Percentiles rank a stretch among this genome's conserved stretches.
Conservation (phyloP, 2,329 filamentous ascomycete species). For the Myriosclerotinia scirpicola region DNA sequence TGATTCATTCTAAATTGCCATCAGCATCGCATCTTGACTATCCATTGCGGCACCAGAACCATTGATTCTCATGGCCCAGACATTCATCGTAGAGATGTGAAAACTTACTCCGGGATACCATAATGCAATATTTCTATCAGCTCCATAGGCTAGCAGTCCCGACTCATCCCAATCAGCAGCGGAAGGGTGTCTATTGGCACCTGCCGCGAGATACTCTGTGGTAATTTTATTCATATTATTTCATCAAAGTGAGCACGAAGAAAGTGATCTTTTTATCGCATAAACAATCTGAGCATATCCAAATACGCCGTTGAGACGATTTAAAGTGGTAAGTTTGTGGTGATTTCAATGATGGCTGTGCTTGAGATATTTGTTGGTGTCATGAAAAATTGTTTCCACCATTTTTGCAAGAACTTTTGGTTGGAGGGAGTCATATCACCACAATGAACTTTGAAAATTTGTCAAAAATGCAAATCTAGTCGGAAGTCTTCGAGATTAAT, state of each 20-base stretch:
- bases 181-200: slow-evolving; percentile 86
- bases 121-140: slow-evolving; percentile 82
- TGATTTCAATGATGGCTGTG: not conserved
- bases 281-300: not conserved
- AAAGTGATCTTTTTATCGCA: not conserved
- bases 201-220: slow-evolving; percentile 53
- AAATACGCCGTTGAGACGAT: not conserved
- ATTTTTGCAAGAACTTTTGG: slow-evolving; percentile 22
- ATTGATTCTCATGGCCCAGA: not conserved
- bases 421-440: slow-evolving; percentile 15
- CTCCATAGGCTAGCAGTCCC: slow-evolving; percentile 81
- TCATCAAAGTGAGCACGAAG: slow-evolving; percentile 15
- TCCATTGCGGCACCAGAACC: not conserved
- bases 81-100: not conserved
- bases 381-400: slow-evolving; percentile 14
- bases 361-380: slow-evolving; percentile 12
- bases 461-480: not conserved
- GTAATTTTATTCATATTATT: slow-evolving; percentile 31
- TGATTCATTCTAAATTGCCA: slow-evolving; percentile 27
- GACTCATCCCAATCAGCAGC: slow-evolving; percentile 84
- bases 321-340: not conserved
- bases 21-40: slow-evolving; percentile 1
- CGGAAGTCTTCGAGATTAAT: not conserved
- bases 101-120: slow-evolving; percentile 75
- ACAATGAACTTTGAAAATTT: not conserved